phyloP scores from a whole-genome alignment of 345 rosid genomes.

The Xanthoceras sorbifolium region DNA sequence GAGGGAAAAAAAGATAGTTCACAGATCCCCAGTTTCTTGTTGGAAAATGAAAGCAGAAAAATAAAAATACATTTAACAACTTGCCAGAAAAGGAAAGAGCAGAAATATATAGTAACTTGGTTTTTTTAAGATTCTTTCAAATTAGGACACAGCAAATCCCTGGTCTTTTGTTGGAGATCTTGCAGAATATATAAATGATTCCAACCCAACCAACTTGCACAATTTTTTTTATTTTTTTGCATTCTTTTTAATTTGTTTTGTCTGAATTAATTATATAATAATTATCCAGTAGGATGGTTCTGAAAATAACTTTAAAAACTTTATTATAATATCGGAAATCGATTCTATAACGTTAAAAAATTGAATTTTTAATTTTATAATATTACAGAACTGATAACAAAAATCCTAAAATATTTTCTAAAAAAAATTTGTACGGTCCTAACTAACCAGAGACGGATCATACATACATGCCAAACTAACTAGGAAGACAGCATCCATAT shows the following conservation, averaged over 20 bases:
- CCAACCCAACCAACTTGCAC: constrained; percentile 8
- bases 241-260: background rate
- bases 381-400: no score
- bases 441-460: no score
- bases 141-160: constrained; percentile 16
- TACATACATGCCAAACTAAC: no score
- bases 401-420: no score
- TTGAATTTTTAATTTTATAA: no score
- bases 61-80: background rate
- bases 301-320: no score
- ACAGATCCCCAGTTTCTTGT: constrained; percentile 18
- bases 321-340: no score
- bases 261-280: background rate
- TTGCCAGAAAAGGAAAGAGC: no score
- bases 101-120: no score
- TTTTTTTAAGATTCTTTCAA: constrained; percentile 9
- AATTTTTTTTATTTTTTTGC: constrained; percentile 8
- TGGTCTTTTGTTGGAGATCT: constrained; percentile 14
- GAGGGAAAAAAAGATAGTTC: background rate
- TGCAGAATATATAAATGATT: background rate
- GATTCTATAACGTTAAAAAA: no score
- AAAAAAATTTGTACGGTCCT: no score
- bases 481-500: background rate
- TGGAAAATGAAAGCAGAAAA: background rate
- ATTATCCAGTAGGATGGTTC: no score